These are phyloP conservation scores for Prunus yedoensis DNA, from an alignment of 331 rosid species.

Conservation along the genomic window DNA sequence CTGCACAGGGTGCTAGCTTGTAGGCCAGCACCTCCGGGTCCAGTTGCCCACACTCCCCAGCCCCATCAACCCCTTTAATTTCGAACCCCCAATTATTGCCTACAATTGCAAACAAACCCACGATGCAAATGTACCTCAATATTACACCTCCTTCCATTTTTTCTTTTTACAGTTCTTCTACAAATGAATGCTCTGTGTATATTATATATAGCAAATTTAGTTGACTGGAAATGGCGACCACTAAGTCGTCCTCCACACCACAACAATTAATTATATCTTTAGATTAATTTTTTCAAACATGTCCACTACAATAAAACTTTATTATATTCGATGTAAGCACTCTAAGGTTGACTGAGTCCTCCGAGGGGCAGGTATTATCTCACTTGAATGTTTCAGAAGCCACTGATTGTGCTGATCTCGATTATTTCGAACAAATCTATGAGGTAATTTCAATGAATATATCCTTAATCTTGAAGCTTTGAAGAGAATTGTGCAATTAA, in stretches of 20 bases:
- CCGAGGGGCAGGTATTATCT: no score
- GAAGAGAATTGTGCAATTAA: neutral
- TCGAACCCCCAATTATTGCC: neutral
- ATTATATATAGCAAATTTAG: no score
- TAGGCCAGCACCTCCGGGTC: neutral
- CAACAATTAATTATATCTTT: no score
- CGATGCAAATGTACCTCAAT: neutral
- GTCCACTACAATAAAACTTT: no score
- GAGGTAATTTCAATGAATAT: conserved; percentile 38
- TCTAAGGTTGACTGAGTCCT: no score
- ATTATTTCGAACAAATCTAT: conserved; percentile 82
- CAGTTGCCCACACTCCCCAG: neutral
- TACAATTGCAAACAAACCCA: neutral
- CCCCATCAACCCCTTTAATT: conserved; percentile 10
- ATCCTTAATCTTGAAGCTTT: neutral
- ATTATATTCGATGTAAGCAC: no score
- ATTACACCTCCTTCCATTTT: neutral
- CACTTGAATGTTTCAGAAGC: conserved; percentile 63
- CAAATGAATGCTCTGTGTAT: neutral
- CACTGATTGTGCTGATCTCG: conserved; percentile 68
- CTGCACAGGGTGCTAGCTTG: conserved; percentile 11
- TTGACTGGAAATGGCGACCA: no score
- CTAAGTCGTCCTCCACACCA: no score
- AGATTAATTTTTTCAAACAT: no score
- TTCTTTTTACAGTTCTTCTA: neutral